Evolutionary conservation across 2,329 filamentous ascomycete species (phyloP).

Genomic region (Colletotrichum orbiculare): DNA sequence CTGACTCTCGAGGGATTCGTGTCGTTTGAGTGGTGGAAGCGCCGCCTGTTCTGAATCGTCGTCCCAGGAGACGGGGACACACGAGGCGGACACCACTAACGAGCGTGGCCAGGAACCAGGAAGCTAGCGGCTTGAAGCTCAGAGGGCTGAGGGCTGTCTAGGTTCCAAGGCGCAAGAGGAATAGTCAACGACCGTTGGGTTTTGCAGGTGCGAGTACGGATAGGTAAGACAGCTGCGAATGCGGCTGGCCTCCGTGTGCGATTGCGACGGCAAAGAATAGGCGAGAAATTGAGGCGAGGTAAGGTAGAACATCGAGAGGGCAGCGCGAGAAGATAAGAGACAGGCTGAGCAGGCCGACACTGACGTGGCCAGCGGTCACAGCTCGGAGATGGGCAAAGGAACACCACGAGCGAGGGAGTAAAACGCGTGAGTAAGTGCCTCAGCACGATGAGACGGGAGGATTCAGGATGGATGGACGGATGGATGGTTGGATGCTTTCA

Average conservation of each 20-base stretch:
- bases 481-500: too few relatives aligned
- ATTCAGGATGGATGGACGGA: too few relatives aligned
- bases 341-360: too few relatives aligned
- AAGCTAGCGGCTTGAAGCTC: background rate
- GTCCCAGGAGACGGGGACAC: background rate
- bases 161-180: slow-evolving; percentile 4
- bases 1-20: background rate
- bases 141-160: background rate
- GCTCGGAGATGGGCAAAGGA: background rate
- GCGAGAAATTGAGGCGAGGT: background rate
- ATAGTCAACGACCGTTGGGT: slow-evolving; percentile 17
- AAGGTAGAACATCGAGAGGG: background rate
- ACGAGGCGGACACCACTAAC: slow-evolving; percentile 13
- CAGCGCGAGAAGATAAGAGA: background rate
- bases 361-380: too few relatives aligned
- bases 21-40: too few relatives aligned
- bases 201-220: background rate
- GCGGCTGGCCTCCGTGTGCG: background rate
- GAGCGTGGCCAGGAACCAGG: background rate
- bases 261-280: background rate
- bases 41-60: too few relatives aligned
- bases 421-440: background rate
- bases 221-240: background rate
- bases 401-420: background rate
- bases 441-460: too few relatives aligned